Base-by-base conservation (phyloP, 1,284 basidiomycete species). In the Lentinula novae-zelandiae region DNA sequence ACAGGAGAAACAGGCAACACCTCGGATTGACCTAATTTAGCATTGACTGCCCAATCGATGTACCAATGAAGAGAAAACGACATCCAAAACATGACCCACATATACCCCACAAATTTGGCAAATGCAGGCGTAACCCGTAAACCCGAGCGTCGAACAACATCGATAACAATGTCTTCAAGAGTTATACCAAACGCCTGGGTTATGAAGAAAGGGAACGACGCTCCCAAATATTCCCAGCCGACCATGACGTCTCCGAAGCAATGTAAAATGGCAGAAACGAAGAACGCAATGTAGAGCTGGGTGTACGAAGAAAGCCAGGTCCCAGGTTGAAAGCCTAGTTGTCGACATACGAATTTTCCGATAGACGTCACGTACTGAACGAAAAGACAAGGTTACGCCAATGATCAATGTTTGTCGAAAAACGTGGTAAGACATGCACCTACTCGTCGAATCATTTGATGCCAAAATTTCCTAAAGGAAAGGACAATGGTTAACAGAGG, bases 391-490 rank as follows among this genome's bases (percentile, higher is more conserved):
- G 42, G 33, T 27, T 49, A 49, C 15, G 9, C 22, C 6, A 3
- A 27, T 27, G 27, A 27, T 27, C 27, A 27, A 3, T 27, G 27
- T 27, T 27, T 27, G 27, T 27, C 20, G 22, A 57, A 36, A 55
- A 48, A 52, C 42, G 3, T 9, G 12, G 10, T n/a, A 20, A 1
- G 17, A 46, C 12, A 9, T 46, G 40, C 3, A 39, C 68, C 53
- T 50, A 71, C 70, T 12, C 66, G 62, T 31, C 70, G 65, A 39
- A 70, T 44, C 12, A 66, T 58, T 53, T 75, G 72, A 60, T 74
- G 73, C 73, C 71, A 73, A 13, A 67, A 67, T 50, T 68, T 70
- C 53, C 74, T 73, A 57, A 20, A 7, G 9, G 7, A 17, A 54
- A 38, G 9, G 27, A 33, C 49, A 20, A 60, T 34, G 31, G 27